Conservation (phyloP, 129 eudicot genomes). For the Solidago caesia region DNA sequence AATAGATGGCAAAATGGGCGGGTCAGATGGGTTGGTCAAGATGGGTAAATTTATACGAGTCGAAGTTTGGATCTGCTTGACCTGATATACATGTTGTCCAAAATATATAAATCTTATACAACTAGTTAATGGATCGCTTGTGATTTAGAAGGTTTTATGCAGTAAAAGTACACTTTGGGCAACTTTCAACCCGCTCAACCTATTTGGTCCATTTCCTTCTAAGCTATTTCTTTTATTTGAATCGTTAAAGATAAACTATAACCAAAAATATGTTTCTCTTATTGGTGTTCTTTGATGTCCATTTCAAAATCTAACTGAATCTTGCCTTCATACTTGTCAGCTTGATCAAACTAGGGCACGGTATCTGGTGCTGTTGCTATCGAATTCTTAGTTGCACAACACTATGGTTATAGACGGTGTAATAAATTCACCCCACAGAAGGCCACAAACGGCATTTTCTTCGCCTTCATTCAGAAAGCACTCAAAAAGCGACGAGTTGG, state of each 20-base stretch:
- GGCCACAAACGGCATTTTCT: slow-evolving; percentile 41
- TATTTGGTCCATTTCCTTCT: background rate
- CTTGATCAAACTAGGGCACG: slow-evolving; percentile 1
- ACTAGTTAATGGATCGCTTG: background rate
- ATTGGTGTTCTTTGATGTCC: background rate
- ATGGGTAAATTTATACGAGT: too few relatives aligned
- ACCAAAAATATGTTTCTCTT: background rate
- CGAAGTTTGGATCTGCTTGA: background rate
- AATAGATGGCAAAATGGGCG: background rate
- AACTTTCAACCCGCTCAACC: background rate
- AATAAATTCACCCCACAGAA: slow-evolving; percentile 51
- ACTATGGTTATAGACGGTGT: slow-evolving; percentile 48
- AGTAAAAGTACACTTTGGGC: background rate
- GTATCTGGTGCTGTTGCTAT: background rate
- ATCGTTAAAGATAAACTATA: background rate
- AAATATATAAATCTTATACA: background rate
- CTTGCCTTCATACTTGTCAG: slow-evolving; percentile 11
- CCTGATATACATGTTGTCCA: background rate
- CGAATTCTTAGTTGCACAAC: slow-evolving; percentile 7
- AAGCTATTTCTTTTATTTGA: background rate
- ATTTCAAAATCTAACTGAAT: slow-evolving; percentile 16
- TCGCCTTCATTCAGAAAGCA: slow-evolving; percentile 42
- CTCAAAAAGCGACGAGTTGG: slow-evolving; percentile 39
- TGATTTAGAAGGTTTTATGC: background rate
- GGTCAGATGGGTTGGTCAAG: background rate